Conservation (phyloP, 2,329 filamentous ascomycete species). For the Venturiaceae sp. region DNA sequence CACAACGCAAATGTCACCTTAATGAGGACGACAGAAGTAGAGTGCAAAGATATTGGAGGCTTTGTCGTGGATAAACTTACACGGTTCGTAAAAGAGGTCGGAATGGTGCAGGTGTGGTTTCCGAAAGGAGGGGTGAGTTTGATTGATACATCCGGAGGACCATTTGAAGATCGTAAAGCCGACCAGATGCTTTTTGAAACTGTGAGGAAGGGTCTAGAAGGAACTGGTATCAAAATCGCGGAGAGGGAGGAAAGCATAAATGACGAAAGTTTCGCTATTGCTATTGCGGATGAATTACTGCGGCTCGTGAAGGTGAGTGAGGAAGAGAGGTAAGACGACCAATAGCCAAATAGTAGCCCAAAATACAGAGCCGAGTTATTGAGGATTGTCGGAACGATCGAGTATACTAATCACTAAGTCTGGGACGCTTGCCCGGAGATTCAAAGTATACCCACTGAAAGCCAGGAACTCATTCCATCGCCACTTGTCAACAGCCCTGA, state of each 20-base stretch:
- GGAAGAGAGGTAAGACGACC: no score
- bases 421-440: no score
- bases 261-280: constrained; percentile 38
- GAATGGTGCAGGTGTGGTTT: constrained; percentile 45
- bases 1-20: constrained; percentile 60
- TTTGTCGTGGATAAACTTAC: constrained; percentile 47
- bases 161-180: constrained; percentile 43
- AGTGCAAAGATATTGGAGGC: constrained; percentile 44
- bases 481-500: no score
- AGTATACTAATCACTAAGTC: no score
- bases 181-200: constrained; percentile 38
- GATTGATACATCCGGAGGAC: constrained; percentile 41
- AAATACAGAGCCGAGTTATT: no score
- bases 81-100: constrained; percentile 22
- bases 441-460: no score
- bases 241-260: constrained; percentile 45
- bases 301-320: no score
- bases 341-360: no score
- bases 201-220: constrained; percentile 39
- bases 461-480: no score
- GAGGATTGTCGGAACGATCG: no score
- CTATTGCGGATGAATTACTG: not conserved
- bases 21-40: constrained; percentile 51
- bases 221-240: constrained; percentile 38
- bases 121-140: constrained; percentile 53